phyloP scores from a whole-genome alignment of 2,329 filamentous ascomycete genomes.

The Talaromyces piceae region DNA sequence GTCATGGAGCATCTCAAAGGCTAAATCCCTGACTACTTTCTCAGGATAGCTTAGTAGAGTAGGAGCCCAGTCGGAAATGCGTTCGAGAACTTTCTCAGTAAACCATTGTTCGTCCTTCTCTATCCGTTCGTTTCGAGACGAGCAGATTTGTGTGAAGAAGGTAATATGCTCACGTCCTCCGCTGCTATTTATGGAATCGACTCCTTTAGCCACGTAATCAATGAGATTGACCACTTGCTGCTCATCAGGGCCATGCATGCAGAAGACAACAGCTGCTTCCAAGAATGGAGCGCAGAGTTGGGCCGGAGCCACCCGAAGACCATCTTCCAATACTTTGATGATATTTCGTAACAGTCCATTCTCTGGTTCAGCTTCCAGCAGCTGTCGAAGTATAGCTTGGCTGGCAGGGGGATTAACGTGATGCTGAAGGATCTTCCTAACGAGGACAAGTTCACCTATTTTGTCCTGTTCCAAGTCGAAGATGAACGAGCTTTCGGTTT shows the following conservation, averaged over 20 bases:
- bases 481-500: constrained; percentile 27
- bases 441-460: constrained; percentile 27
- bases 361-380: constrained; percentile 47
- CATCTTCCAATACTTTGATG: constrained; percentile 46
- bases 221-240: constrained; percentile 32
- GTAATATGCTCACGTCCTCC: constrained; percentile 43
- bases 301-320: constrained; percentile 47
- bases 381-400: constrained; percentile 49
- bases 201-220: constrained; percentile 37
- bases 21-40: constrained; percentile 36
- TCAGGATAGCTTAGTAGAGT: constrained; percentile 47
- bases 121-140: constrained; percentile 31
- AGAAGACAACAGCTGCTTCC: constrained; percentile 50
- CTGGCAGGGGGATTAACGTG: constrained; percentile 50
- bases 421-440: constrained; percentile 59
- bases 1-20: constrained; percentile 36
- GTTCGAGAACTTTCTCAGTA: constrained; percentile 29
- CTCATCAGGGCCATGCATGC: constrained; percentile 32
- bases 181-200: constrained; percentile 42
- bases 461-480: constrained; percentile 25
- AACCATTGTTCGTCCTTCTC: constrained; percentile 28
- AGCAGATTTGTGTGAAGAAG: constrained; percentile 49
- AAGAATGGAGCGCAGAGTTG: constrained; percentile 49
- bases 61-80: constrained; percentile 45
- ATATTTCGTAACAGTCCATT: constrained; percentile 46